These are phyloP conservation scores for Podila verticillata DNA, from an alignment of 192 early-diverging fungal genomes.

Conservation along the genomic window DNA sequence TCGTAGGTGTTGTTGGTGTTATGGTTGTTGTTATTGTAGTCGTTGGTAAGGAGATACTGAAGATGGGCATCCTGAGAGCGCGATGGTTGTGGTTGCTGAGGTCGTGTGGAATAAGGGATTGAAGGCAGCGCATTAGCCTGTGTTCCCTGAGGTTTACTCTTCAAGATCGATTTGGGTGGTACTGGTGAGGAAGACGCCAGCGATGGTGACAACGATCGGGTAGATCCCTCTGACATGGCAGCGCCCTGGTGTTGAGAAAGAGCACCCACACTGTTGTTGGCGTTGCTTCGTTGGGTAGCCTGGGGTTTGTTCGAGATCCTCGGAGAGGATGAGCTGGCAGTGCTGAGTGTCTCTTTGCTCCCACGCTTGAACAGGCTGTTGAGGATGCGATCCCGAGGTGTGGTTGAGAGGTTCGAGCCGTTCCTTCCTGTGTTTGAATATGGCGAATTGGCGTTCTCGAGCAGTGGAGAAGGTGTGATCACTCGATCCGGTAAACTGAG, in stretches of 20 bases:
- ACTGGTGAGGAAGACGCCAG: no score
- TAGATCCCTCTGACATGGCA: no score
- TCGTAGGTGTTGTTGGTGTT: neutral
- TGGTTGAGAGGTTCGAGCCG: neutral
- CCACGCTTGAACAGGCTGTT: slow-evolving; percentile 17
- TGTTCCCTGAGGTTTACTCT: no score
- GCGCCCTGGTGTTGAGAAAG: no score
- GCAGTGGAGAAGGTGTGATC: slow-evolving; percentile 5
- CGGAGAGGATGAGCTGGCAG: neutral
- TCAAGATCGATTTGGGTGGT: no score
- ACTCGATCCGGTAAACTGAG: slow-evolving; percentile 21
- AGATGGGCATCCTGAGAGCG: neutral
- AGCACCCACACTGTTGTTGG: no score
- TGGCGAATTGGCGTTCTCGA: neutral
- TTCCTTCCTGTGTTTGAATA: no score
- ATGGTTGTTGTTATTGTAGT: neutral
- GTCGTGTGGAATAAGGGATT: neutral
- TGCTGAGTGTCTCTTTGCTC: slow-evolving; percentile 24
- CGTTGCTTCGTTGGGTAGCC: no score
- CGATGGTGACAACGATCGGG: no score
- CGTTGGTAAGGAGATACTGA: slow-evolving; percentile 5
- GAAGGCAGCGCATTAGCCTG: no score
- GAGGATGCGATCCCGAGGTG: slow-evolving; percentile 16
- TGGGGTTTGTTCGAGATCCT: no score
- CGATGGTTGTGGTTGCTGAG: slow-evolving; percentile 17